Conservation (phyloP, 208 protist genomes). For the Polymyxa betae region DNA sequence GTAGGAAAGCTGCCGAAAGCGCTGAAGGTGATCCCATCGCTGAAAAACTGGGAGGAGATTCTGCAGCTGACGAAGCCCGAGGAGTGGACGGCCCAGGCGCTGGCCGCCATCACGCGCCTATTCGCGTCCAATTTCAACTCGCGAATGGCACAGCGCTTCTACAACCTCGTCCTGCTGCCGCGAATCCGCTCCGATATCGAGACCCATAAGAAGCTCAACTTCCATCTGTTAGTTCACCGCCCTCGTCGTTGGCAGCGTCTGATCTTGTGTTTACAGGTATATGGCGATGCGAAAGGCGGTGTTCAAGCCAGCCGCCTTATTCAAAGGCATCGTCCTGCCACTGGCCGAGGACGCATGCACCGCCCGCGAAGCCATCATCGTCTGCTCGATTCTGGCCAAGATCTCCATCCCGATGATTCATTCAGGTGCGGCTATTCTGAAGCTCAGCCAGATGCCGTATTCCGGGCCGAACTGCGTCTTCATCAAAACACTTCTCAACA, state of each 20-base stretch:
- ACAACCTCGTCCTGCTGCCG: slow-evolving; percentile 95
- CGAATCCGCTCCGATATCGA: slow-evolving; percentile 83
- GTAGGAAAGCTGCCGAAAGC: slow-evolving; percentile 96
- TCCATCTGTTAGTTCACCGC: too few relatives aligned
- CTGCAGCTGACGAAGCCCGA: slow-evolving; percentile 92
- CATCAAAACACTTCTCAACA: slow-evolving; percentile 64
- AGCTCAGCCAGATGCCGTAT: slow-evolving; percentile 62
- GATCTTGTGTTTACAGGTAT: too few relatives aligned
- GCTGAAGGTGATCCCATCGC: slow-evolving; percentile 95
- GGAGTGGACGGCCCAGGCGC: slow-evolving; percentile 90
- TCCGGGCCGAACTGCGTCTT: slow-evolving; percentile 62
- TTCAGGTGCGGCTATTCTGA: slow-evolving; percentile 65
- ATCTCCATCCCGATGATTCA: slow-evolving; percentile 68
- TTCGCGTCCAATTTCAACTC: slow-evolving; percentile 95
- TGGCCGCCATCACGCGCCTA: slow-evolving; percentile 90
- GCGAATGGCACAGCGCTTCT: slow-evolving; percentile 93
- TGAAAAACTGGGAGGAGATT: slow-evolving; percentile 96
- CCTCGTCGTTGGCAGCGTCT: too few relatives aligned
- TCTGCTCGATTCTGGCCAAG: slow-evolving; percentile 63
- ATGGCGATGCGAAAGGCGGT: slow-evolving; percentile 94
- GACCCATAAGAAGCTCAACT: slow-evolving; percentile 88
- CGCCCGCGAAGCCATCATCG: slow-evolving; percentile 66
- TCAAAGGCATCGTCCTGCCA: slow-evolving; percentile 97
- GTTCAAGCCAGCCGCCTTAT: slow-evolving; percentile 98
- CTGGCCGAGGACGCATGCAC: slow-evolving; percentile 52